Evolutionary conservation across 2,329 filamentous ascomycete species (phyloP).

Genomic region (Arthroderma sp.): DNA sequence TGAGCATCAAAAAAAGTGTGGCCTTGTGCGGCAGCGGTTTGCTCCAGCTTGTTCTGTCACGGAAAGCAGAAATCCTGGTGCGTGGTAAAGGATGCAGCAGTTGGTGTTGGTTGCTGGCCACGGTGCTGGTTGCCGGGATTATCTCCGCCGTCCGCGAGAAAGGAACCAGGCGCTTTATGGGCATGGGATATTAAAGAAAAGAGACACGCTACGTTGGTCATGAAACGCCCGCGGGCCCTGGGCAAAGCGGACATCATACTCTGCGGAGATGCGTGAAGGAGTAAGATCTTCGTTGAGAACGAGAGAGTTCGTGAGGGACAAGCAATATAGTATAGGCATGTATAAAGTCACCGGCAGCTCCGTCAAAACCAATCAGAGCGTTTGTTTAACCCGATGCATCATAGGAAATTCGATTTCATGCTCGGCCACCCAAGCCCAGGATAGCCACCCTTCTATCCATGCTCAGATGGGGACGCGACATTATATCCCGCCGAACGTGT

Average conservation of each 20-base stretch:
- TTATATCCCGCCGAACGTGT: background rate
- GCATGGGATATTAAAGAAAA: background rate
- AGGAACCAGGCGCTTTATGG: background rate
- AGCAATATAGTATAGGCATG: background rate
- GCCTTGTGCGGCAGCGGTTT: background rate
- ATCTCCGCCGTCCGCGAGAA: background rate
- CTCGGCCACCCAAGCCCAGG: background rate
- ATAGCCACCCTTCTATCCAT: background rate
- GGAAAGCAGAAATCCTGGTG: background rate
- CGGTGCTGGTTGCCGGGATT: background rate
- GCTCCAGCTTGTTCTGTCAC: background rate
- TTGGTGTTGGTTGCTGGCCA: background rate
- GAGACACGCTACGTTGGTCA: background rate
- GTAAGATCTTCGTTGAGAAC: background rate
- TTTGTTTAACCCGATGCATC: background rate
- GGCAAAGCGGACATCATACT: background rate
- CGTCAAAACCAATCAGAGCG: background rate
- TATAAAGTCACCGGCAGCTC: conserved; percentile 3
- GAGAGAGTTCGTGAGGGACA: background rate
- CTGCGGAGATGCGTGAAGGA: background rate
- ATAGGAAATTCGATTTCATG: background rate
- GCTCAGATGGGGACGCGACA: background rate
- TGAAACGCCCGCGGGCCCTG: background rate
- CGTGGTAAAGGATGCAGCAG: conserved; percentile 3
- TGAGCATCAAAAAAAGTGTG: background rate